These are phyloP conservation scores for Phanerochaete sordida DNA, from an alignment of 768 basidiomycete species.

Conservation along the genomic window DNA sequence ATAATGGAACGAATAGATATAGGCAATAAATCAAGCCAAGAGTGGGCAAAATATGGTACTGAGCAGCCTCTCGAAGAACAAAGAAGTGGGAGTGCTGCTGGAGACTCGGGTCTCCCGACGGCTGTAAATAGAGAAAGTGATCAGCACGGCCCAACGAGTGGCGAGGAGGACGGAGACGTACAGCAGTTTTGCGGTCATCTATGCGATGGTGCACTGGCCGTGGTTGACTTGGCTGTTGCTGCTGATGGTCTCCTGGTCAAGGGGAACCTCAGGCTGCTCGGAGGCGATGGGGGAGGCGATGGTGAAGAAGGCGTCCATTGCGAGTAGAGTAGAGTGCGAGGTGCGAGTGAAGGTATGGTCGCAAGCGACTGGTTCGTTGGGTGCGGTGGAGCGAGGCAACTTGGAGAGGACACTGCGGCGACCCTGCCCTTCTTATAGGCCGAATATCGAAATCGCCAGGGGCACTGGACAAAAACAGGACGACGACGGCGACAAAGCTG, in stretches of 20 bases:
- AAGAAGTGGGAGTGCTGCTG: not conserved
- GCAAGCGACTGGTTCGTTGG: not conserved
- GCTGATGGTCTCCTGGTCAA: slow-evolving; percentile 10
- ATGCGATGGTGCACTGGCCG: slow-evolving; percentile 1
- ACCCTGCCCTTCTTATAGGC: not conserved
- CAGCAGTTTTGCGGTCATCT: not conserved
- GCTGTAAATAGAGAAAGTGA: not conserved
- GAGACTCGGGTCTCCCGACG: not conserved
- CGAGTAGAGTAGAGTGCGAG: not conserved
- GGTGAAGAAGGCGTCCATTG: slow-evolving; percentile 16
- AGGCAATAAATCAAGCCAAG: not conserved
- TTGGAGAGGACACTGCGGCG: not conserved
- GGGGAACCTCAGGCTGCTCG: slow-evolving; percentile 11
- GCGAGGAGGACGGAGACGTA: not conserved
- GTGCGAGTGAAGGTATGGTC: not conserved
- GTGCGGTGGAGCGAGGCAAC: not conserved
- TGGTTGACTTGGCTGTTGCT: not conserved
- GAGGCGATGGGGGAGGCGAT: slow-evolving; percentile 12
- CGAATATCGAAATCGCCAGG: not conserved
- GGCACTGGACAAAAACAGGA: not conserved
- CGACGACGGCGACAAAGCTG: not conserved
- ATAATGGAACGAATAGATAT: not conserved
- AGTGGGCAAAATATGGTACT: not conserved
- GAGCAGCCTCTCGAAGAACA: not conserved
- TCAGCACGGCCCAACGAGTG: not conserved